Evolutionary conservation across 1,284 basidiomycete genomes (phyloP), one percentile per base, ranked within the genome.

Genomic region (Trichosporon sp.): DNA sequence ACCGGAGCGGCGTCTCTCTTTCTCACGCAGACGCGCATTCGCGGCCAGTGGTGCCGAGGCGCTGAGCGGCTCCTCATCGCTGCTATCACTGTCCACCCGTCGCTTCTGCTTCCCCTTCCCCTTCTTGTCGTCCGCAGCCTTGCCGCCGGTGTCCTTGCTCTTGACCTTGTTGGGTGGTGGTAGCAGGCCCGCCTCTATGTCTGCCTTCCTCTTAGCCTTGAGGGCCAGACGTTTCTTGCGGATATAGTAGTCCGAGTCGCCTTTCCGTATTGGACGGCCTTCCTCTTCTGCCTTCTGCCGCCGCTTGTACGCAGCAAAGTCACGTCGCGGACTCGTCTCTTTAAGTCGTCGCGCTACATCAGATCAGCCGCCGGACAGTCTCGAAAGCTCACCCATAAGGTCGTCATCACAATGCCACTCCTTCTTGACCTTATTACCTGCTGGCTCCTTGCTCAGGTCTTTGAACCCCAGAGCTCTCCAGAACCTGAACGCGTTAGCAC

Each of bases 191-290:
- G 44, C 68, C 2, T 31, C 53, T 34, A 65, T 32, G 7, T 25
- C 44, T 25, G 68, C 68, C 21, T 60, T 67, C 3, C 65, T 64
- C 62, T 32, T 69, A n/a, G 58, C 58, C 56, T 60, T 60, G 29
- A n/a, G 15, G 2, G 56, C 56, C 2, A 32, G 56, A 23, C 58
- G 62, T 31, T 72, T 73, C 68, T 70, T 71, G 21, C 67, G 63
- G 32, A 69, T 64, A 60, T 78, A 78, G 60, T 77, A 75, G 56
- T 78, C 76, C 1, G 77, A 80, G 47, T 77, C 75, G 15, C 64
- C 67, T 62, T 78, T 78, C 18, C 65, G 70, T 18, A 76, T 72
- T 0, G 62, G 64, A 27, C 44, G 29, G 23, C 66, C 64, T 31
- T 62, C 66, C 4, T 29, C 25, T 12, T 76, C 77, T 62, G 74